Percentiles rank a stretch among this genome's conserved stretches.
phyloP scores from a whole-genome alignment of 441 rosid genomes.

The Erodium chrysanthum region DNA sequence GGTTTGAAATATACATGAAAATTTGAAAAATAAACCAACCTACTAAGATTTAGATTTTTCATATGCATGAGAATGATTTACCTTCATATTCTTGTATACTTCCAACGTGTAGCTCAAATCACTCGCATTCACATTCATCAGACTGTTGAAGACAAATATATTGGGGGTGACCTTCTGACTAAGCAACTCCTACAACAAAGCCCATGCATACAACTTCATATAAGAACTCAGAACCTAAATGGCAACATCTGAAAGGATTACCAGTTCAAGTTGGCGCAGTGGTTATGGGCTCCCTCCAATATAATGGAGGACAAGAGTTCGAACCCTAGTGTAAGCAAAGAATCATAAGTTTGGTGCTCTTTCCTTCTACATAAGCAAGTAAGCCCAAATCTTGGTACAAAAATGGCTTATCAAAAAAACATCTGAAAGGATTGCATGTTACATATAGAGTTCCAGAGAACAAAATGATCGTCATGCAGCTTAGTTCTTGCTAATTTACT shows the following conservation, averaged over 20 bases:
- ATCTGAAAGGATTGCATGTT: neutral
- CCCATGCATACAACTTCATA: neutral
- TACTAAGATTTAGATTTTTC: neutral
- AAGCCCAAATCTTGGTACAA: too few species aligned
- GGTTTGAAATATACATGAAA: conserved; percentile 5
- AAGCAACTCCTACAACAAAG: conserved; percentile 58
- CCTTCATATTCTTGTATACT: conserved; percentile 66
- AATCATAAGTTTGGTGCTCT: too few species aligned
- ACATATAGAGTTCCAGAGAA: neutral
- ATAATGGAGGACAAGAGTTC: too few species aligned
- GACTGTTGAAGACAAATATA: conserved; percentile 71
- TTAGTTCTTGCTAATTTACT: neutral
- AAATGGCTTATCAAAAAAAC: too few species aligned
- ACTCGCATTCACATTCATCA: conserved; percentile 84
- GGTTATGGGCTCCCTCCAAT: too few species aligned
- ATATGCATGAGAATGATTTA: conserved; percentile 26
- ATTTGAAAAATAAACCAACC: neutral
- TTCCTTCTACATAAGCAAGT: too few species aligned
- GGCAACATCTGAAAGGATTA: conserved; percentile 7
- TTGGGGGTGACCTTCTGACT: conserved; percentile 54
- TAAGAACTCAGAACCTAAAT: conserved; percentile 14
- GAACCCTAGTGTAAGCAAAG: too few species aligned
- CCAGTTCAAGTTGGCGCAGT: too few species aligned
- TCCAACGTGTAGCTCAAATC: conserved; percentile 59
- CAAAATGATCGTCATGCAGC: too few species aligned